Percentiles rank a stretch among this genome's conserved stretches.
Evolutionary conservation across 2,329 filamentous ascomycete species (phyloP).

Genomic region (Byssochlamys sp.): DNA sequence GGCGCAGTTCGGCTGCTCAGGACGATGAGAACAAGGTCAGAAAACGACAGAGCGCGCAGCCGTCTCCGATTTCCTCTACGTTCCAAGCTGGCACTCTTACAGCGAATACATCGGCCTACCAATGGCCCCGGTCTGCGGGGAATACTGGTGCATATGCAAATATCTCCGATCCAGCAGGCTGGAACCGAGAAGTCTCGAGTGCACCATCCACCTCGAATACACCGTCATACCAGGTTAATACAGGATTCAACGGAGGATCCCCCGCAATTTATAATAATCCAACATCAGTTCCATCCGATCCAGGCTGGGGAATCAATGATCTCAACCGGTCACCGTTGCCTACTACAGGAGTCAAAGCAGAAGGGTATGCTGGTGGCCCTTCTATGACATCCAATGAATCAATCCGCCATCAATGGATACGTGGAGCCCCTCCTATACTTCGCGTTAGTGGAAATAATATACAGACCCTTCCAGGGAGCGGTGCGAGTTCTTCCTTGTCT

Average conservation of each 20-base stretch:
- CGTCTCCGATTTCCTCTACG: not conserved
- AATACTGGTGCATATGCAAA: not conserved
- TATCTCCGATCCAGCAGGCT: not conserved
- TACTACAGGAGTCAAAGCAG: not conserved
- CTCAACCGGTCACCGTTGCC: not conserved
- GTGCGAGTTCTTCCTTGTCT: not conserved
- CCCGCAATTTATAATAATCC: not conserved
- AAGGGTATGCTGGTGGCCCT: not conserved
- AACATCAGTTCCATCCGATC: not conserved
- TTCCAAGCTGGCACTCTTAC: not conserved
- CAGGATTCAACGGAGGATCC: not conserved
- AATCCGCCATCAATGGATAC: not conserved
- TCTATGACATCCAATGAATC: not conserved
- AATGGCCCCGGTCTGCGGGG: not conserved
- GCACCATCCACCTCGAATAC: not conserved
- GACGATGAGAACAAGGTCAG: not conserved
- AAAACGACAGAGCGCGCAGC: not conserved
- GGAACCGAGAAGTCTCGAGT: not conserved
- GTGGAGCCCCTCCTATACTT: not conserved
- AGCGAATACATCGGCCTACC: not conserved
- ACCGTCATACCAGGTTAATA: not conserved
- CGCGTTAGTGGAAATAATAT: not conserved
- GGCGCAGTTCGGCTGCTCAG: slow-evolving; percentile 1
- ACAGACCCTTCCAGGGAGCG: not conserved
- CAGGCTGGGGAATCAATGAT: not conserved